Base-by-base conservation (phyloP, 176 grass and related monocot species). In the Avena insularis region DNA sequence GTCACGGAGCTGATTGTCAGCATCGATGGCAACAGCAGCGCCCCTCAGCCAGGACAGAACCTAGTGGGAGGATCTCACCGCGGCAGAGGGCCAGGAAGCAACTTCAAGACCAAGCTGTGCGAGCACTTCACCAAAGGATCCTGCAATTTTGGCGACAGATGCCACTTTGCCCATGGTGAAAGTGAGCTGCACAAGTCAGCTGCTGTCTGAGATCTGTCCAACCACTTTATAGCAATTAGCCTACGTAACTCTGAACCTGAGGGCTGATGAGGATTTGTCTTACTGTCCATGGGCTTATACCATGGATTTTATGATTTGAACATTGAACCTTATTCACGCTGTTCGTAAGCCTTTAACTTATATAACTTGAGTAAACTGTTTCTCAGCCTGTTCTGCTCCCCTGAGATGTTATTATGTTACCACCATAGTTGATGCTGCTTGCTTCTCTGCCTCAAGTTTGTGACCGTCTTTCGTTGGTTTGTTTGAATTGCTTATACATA, bases 101-200 rank as follows among this genome's bases (percentile, higher is more conserved):
- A 91, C 71, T 98, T 81, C 78, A 98, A 95, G 88, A 98, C 93
- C 49, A 98, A 95, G 88, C 60, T 95, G 27, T 95, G 91, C 4
- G 96, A 93, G 49, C 93, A 95, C 56, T 98, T 95, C 71, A n/a
- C 86, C 0, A 98, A 90, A 81, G 90, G 93, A 36, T 74, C 84
- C 0, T 95, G 96, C 64, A 94, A 88, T 17, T 98, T 92, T 82
- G 93, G 93, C 0, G 84, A 95, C 19, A 83, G 87, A 47, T 98
- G 93, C 78, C 93, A 95, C 79, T 95, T 98, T 71, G 93, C 96
- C 21, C 91, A 98, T 47, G 96, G 91, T 15, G 73, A 59, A 1
- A 88, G 58, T 74, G 96, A 95, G 86, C 62, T 95, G 35, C 93
- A 88, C 77, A 93, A 91, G 57, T 81, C 84, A 2, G 25, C 82